Conservation (phyloP, 192 early-diverging fungal species). For the Coemansia sp. region DNA sequence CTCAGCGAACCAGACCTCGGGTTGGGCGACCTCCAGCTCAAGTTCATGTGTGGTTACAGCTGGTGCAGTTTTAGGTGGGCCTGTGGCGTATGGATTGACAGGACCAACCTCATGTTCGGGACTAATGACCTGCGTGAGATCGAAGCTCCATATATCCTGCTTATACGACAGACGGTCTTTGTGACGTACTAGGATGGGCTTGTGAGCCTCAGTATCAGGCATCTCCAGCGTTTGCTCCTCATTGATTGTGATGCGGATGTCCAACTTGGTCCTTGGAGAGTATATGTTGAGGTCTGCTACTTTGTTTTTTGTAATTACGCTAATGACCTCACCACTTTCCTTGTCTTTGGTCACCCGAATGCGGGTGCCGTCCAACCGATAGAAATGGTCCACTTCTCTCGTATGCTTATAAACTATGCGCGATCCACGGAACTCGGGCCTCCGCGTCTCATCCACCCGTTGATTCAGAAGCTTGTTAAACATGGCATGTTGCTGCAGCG, state of each 20-base stretch:
- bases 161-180: slow-evolving; percentile 89
- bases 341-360: slow-evolving; percentile 68
- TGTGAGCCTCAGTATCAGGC: slow-evolving; percentile 51
- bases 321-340: slow-evolving; percentile 58
- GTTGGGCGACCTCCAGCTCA: slow-evolving; percentile 75
- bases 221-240: slow-evolving; percentile 57
- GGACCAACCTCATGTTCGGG: slow-evolving; percentile 41
- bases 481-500: slow-evolving; percentile 75
- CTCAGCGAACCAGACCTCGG: slow-evolving; percentile 59
- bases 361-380: slow-evolving; percentile 46
- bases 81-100: slow-evolving; percentile 41
- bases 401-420: slow-evolving; percentile 71
- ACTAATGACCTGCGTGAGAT: slow-evolving; percentile 80
- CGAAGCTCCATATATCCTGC: slow-evolving; percentile 79
- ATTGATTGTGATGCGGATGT: slow-evolving; percentile 86
- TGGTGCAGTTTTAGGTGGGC: slow-evolving; percentile 45
- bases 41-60: slow-evolving; percentile 72
- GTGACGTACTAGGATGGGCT: slow-evolving; percentile 62
- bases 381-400: slow-evolving; percentile 71
- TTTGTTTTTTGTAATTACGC: slow-evolving; percentile 70
- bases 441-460: slow-evolving; percentile 58
- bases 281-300: slow-evolving; percentile 85
- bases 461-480: slow-evolving; percentile 84
- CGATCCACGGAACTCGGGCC: slow-evolving; percentile 52
- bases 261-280: slow-evolving; percentile 74